Conservation (phyloP, 1,284 basidiomycete genomes). For the Stereum hirsutum region DNA sequence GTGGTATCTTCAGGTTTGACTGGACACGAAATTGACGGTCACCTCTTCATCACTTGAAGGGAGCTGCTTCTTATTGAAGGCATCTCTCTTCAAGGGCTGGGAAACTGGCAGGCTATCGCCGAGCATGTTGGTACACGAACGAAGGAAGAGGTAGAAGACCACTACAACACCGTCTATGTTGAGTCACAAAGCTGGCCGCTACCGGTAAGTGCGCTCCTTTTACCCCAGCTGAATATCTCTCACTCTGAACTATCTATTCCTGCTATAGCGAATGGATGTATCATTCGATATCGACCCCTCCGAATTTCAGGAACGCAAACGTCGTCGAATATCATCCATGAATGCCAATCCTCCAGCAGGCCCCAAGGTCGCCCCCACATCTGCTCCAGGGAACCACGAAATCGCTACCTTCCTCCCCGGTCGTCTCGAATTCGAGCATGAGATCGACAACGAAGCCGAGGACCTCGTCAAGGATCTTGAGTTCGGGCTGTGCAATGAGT, state of each 20-base stretch:
- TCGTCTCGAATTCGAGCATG: slow-evolving; percentile 95
- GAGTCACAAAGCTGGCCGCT: slow-evolving; percentile 71
- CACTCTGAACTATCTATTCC: not conserved
- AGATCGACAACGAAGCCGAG: slow-evolving; percentile 95
- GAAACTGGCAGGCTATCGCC: slow-evolving; percentile 96
- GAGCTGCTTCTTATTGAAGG: slow-evolving; percentile 91
- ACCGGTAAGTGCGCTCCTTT: slow-evolving; percentile 42
- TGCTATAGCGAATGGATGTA: slow-evolving; percentile 49
- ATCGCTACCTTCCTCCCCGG: slow-evolving; percentile 92
- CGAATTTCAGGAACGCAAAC: slow-evolving; percentile 83
- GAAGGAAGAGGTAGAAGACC: slow-evolving; percentile 89
- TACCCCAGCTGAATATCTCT: slow-evolving; percentile 1
- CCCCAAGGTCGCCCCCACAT: slow-evolving; percentile 77
- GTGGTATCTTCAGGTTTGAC: slow-evolving; percentile 16
- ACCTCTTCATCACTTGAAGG: slow-evolving; percentile 29
- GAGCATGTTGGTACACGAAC: slow-evolving; percentile 94
- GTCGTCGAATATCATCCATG: slow-evolving; percentile 72
- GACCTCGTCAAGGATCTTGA: slow-evolving; percentile 94
- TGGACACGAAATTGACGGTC: slow-evolving; percentile 1
- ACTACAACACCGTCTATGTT: slow-evolving; percentile 84
- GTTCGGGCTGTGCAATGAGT: slow-evolving; percentile 82
- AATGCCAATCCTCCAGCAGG: slow-evolving; percentile 38
- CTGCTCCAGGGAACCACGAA: slow-evolving; percentile 91
- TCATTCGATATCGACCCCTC: slow-evolving; percentile 70
- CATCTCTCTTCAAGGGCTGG: slow-evolving; percentile 82